Percentiles rank a stretch among this genome's conserved stretches.
Evolutionary conservation across 345 rosid genomes (phyloP).

Genomic region (Lagerstroemia speciosa): DNA sequence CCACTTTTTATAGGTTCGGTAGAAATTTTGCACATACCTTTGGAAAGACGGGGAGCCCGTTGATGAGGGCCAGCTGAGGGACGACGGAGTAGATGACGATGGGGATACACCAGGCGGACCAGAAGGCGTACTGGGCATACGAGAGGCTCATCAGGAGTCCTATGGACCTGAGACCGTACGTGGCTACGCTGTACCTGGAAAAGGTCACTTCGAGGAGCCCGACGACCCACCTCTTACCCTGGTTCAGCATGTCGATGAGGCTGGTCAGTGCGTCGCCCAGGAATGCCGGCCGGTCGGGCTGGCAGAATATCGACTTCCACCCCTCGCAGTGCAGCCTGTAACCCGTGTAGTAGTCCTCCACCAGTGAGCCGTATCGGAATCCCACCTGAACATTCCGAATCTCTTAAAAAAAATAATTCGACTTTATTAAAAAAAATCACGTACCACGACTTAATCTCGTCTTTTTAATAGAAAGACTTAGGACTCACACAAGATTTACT

Average conservation of each 20-base stretch:
- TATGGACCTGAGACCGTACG: conserved; percentile 29
- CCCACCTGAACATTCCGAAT: conserved; percentile 35
- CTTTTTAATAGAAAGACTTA: too few species aligned
- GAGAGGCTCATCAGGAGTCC: conserved; percentile 30
- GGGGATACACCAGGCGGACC: conserved; percentile 50
- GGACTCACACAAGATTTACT: too few species aligned
- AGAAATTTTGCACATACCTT: background rate
- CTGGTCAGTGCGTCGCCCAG: conserved; percentile 43
- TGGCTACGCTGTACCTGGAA: conserved; percentile 33
- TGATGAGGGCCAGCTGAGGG: conserved; percentile 57
- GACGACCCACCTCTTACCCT: conserved; percentile 60
- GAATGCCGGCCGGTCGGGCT: conserved; percentile 53
- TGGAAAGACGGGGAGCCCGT: conserved; percentile 12
- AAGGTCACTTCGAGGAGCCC: conserved; percentile 45
- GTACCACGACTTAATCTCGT: too few species aligned
- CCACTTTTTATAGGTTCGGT: too few species aligned
- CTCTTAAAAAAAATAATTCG: too few species aligned
- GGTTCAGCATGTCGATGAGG: conserved; percentile 36
- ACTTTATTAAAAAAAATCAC: too few species aligned
- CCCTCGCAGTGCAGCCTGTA: conserved; percentile 51
- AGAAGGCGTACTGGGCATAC: conserved; percentile 33
- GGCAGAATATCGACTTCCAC: conserved; percentile 53
- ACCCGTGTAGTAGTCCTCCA: conserved; percentile 63
- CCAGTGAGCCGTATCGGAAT: conserved; percentile 56
- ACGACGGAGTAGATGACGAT: conserved; percentile 35